Base-by-base conservation (phyloP, 176 grass and related monocot genomes). In the Carex scoparia region DNA sequence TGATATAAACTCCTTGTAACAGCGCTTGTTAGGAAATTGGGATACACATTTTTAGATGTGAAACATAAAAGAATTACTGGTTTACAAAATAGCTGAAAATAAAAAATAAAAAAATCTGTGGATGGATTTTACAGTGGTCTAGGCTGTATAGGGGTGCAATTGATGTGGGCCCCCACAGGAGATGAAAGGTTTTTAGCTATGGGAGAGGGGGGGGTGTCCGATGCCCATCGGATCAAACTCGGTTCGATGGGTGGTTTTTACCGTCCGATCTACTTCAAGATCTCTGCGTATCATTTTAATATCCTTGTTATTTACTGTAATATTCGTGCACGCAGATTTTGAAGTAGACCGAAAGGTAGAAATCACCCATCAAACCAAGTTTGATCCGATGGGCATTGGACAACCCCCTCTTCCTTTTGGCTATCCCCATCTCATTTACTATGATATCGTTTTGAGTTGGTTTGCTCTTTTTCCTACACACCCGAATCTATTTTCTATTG, bases 391-490 rank as follows among this genome's bases (percentile, higher is more conserved):
- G 23, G 23, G 23, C 23, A 23, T 23, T 23, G 0, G 23, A 23
- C 23, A 23, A 23, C 23, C 23, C 23, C 23, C 23, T 23, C 23
- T 23, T 23, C 23, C 23, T 23, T 23, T 23, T 23, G 23, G 23
- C 23, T 23, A 23, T 23, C 23, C 23, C 23, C 65, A 51, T 75
- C 30, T 51, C 14, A 18, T 79, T 64, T 64, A 62, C 19, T 78
- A 79, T 85, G 19, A 71, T 60, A 63, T 73, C 33, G 11, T 69
- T 73, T 83, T 38, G 61, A 88, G 86, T 84, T 86, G 72, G 86
- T 86, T 86, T 86, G 70, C 64, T 56, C 87, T 88, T 76, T 76
- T 10, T 81, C 58, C 9, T 69, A 81, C 70, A 86, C 79, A 83
- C 67, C 85, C 61, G 81, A 64, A 81, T 86, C 61, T 63, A 86